phyloP scores from a whole-genome alignment of 2,329 filamentous ascomycete species.

The Chalaropsis ovoidea region DNA sequence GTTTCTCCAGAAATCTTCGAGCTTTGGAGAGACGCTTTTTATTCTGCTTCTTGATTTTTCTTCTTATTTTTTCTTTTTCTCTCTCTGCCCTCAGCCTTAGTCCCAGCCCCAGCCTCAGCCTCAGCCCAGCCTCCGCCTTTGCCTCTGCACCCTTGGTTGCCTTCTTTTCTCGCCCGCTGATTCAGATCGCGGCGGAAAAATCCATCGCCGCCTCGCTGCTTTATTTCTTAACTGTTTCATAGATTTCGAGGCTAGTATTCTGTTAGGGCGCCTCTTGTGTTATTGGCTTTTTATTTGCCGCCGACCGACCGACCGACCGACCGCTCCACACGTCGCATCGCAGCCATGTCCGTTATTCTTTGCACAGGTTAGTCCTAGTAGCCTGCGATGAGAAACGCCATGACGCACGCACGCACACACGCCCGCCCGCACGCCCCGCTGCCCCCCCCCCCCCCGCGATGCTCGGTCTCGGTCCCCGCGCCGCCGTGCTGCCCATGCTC shows the following conservation, averaged over 20 bases:
- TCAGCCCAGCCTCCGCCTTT: neutral
- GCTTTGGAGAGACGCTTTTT: neutral
- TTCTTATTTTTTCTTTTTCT: neutral
- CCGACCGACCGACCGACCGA: too few relatives aligned
- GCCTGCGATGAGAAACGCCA: too few relatives aligned
- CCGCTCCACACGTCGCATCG: neutral
- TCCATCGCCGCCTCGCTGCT: neutral
- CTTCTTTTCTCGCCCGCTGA: neutral
- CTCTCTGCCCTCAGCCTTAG: too few relatives aligned
- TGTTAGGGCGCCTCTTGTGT: neutral
- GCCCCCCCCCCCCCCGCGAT: neutral
- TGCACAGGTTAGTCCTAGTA: slow-evolving; percentile 44
- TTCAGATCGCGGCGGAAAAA: neutral
- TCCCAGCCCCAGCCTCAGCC: neutral
- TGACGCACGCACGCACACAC: too few relatives aligned
- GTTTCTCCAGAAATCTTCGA: neutral
- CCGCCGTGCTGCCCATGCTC: neutral
- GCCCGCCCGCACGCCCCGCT: too few relatives aligned
- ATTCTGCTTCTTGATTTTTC: neutral
- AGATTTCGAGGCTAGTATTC: neutral
- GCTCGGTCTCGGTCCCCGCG: neutral
- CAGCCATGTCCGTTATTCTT: slow-evolving; percentile 50
- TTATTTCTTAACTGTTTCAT: slow-evolving; percentile 5
- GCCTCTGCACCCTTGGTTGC: neutral
- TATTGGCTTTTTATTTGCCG: too few relatives aligned